Evolutionary conservation across 345 rosid species (phyloP), one percentile per base, ranked within the genome.

Genomic region (Luvunga scandens): DNA sequence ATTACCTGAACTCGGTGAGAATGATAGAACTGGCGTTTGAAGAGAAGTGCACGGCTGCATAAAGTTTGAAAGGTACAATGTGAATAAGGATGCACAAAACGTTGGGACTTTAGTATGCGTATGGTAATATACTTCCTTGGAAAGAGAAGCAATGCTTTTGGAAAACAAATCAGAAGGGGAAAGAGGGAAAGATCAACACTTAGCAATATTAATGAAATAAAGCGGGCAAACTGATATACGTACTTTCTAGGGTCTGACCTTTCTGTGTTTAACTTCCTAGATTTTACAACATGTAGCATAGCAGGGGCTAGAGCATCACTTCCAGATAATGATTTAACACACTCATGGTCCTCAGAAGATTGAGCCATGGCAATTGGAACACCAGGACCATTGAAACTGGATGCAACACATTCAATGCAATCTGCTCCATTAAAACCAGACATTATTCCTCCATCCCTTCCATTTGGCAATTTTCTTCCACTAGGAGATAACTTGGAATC

Each of bases 1-100:
- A 38, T 89, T 83, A 96, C 99, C 97, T 97, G 99, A 84, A 92
- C 93, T 85, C 92, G 89, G 87, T 92, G 99, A 27, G 98, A 97
- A 81, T 97, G 99, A 84, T 87, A 94, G 87, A 94, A 97, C 84
- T 88, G 99, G 45, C 98, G 92, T 73, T 80, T 89, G 85, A 77
- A 83, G 72, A 97, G 91, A 79, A 91, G 97, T 66, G 67, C 85
- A n/a, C 88, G 89, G 85, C 99, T 97, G 95, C 36, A 83, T 60
- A 50, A 67, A 64, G 10, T 34, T 76, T 53, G 6, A 34, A 64
- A 76, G 36, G 62, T 21, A 30, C 30, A 18, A 71, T 18, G 61
- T 64, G 59, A 75, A 68, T 33, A 60, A 75, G 78, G 36, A 62
- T 5, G 56, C 56, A 33, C 9, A 73, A 27, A 27, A 28, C 8